A percentile compares a stretch with the other conserved stretches of the same genome.
Evolutionary conservation across 1,284 basidiomycete species (phyloP).

Genomic region (Apiotrichum veenhuisii): DNA sequence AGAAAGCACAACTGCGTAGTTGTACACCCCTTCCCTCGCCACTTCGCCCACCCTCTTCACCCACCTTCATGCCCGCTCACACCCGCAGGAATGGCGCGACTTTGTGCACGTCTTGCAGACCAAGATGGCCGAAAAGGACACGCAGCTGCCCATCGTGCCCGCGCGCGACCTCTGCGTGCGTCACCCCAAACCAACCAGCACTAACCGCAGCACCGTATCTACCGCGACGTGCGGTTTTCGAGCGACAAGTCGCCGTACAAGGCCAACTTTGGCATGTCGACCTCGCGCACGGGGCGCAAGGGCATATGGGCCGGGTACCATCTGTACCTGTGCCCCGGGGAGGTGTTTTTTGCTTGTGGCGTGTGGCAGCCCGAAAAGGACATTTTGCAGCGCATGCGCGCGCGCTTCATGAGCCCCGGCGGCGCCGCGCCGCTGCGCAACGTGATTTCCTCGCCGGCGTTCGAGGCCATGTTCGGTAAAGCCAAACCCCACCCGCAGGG

Average conservation of each 20-base stretch:
- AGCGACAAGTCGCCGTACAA: conserved; percentile 76
- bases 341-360: conserved; percentile 72
- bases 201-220: conserved; percentile 48
- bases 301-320: conserved; percentile 48
- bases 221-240: conserved; percentile 69
- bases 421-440: conserved; percentile 61
- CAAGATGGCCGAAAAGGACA: conserved; percentile 65
- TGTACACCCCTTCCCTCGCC: too few relatives aligned
- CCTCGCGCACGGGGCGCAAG: conserved; percentile 44
- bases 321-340: conserved; percentile 59
- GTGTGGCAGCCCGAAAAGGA: conserved; percentile 78
- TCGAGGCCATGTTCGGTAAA: conserved; percentile 69
- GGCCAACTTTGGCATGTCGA: conserved; percentile 55
- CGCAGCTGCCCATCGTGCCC: conserved; percentile 75
- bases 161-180: conserved; percentile 78
- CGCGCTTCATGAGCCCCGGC: conserved; percentile 55
- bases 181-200: conserved; percentile 1
- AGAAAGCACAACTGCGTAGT: too few relatives aligned
- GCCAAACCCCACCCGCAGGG: conserved; percentile 62
- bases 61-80: too few relatives aligned
- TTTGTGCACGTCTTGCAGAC: conserved; percentile 69
- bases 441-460: conserved; percentile 62
- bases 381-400: conserved; percentile 68
- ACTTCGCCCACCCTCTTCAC: too few relatives aligned
- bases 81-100: conserved; percentile 66